phyloP scores from a whole-genome alignment of 2,329 filamentous ascomycete genomes.

The Graphilbum sp. region DNA sequence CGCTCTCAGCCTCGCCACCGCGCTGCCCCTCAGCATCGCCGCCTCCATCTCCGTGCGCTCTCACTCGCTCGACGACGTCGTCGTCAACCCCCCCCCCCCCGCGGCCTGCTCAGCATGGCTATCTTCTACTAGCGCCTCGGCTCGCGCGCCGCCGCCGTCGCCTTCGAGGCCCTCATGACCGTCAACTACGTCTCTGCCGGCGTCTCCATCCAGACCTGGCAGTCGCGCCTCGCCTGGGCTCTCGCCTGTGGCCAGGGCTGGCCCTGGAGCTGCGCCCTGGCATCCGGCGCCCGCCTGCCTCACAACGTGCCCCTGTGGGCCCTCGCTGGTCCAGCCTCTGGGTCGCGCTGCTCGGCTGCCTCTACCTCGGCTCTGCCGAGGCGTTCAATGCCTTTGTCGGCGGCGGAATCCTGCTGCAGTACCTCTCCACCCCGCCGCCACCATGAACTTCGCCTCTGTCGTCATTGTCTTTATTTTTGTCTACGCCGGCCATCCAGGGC shows the following conservation, averaged over 20 bases:
- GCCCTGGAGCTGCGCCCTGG: conserved; percentile 22
- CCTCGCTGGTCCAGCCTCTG: background rate
- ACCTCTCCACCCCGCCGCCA: conserved; percentile 26
- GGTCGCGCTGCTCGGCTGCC: background rate
- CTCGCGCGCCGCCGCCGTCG: conserved; percentile 20
- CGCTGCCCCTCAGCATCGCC: conserved; percentile 4
- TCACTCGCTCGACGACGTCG: conserved; percentile 4
- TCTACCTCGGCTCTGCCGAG: conserved; percentile 5
- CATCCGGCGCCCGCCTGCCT: conserved; percentile 12
- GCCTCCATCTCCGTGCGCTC: conserved; percentile 7
- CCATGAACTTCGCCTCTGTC: conserved; percentile 9
- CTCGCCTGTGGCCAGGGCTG: conserved; percentile 31
- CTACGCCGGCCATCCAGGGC: conserved; percentile 7
- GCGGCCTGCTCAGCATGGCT: conserved; percentile 28
- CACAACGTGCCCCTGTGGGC: conserved; percentile 3
- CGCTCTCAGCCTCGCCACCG: conserved; percentile 10
- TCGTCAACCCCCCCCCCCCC: conserved; percentile 18
- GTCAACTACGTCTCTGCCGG: conserved; percentile 24
- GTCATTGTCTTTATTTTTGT: conserved; percentile 9
- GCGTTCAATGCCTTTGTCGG: conserved; percentile 34
- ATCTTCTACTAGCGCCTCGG: conserved; percentile 25
- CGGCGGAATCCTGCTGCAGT: conserved; percentile 32
- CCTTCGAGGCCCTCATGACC: conserved; percentile 24
- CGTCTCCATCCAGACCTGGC: conserved; percentile 19
- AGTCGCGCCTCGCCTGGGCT: conserved; percentile 20